Evolutionary conservation across 140 eudicot species (phyloP).

Genomic region (Ambrosia hybrid): DNA sequence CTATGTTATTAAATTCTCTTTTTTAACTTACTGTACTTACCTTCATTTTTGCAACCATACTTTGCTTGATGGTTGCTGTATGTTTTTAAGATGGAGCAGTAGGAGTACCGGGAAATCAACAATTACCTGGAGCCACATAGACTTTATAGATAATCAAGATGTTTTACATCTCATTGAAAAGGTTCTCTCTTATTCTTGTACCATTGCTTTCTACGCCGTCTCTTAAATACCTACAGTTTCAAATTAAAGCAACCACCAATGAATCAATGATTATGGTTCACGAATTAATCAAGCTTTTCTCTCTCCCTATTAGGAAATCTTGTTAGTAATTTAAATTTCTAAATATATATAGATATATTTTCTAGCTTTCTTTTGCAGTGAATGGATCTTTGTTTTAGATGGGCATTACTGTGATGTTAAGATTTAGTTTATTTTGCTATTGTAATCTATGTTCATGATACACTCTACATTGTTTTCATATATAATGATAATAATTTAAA

Average conservation of each 20-base stretch:
- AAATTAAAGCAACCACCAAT: constrained; percentile 8
- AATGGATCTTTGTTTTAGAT: not conserved
- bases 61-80: constrained; percentile 50
- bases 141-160: constrained; percentile 95
- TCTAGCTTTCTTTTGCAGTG: not conserved
- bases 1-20: constrained; percentile 1
- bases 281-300: constrained; percentile 1
- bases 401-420: constrained; percentile 1
- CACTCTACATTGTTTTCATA: not conserved
- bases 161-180: constrained; percentile 95
- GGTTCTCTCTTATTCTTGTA: constrained; percentile 42
- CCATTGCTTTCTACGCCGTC: constrained; percentile 4
- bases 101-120: constrained; percentile 78
- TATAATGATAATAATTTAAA: not conserved
- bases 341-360: not conserved
- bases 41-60: constrained; percentile 13
- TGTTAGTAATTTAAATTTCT: not conserved
- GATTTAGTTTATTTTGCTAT: constrained; percentile 3
- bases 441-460: not conserved
- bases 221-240: constrained; percentile 1
- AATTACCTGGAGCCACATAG: constrained; percentile 97
- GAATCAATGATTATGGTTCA: constrained; percentile 17
- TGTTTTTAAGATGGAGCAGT: constrained; percentile 99
- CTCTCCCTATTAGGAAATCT: not conserved
- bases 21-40: not conserved